These are phyloP conservation scores for Auriscalpium vulgare DNA, from an alignment of 768 basidiomycete genomes.

Conservation along the genomic window DNA sequence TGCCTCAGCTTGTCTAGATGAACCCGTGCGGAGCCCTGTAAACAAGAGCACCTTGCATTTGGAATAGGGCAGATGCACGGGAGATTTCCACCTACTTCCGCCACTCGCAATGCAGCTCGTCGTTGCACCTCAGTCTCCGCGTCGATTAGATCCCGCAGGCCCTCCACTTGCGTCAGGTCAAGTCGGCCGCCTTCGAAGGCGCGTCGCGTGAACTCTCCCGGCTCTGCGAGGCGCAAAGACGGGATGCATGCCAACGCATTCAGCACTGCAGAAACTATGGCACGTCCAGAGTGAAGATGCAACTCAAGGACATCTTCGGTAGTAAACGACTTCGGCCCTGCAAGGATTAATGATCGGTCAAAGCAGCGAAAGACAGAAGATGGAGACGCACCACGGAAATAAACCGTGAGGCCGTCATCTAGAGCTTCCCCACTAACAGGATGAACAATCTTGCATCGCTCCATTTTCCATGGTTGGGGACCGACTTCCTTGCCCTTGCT, in stretches of 20 bases:
- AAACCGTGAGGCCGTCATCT: slow-evolving; percentile 78
- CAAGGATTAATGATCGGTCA: not conserved
- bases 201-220: slow-evolving; percentile 84
- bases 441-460: slow-evolving; percentile 62
- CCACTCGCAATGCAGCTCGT: slow-evolving; percentile 59
- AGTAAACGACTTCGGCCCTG: slow-evolving; percentile 78
- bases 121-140: slow-evolving; percentile 84
- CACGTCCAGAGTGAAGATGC: slow-evolving; percentile 82
- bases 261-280: slow-evolving; percentile 67
- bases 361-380: not conserved
- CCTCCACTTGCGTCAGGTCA: slow-evolving; percentile 86
- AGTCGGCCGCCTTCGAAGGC: slow-evolving; percentile 76
- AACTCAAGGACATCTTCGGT: slow-evolving; percentile 77
- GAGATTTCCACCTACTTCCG: slow-evolving; percentile 42
- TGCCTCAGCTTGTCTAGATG: slow-evolving; percentile 58
- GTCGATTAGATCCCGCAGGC: slow-evolving; percentile 77
- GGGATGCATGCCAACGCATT: slow-evolving; percentile 52
- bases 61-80: not conserved
- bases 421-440: slow-evolving; percentile 52
- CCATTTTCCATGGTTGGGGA: slow-evolving; percentile 60
- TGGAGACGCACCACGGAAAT: slow-evolving; percentile 56
- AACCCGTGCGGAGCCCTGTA: slow-evolving; percentile 53
- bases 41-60: not conserved
- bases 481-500: slow-evolving; percentile 8
- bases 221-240: slow-evolving; percentile 67